A percentile compares a stretch with the other conserved stretches of the same genome.
These are phyloP conservation scores for Sarocladium oryzae DNA, from an alignment of 2,329 filamentous ascomycete species.

Conservation along the genomic window DNA sequence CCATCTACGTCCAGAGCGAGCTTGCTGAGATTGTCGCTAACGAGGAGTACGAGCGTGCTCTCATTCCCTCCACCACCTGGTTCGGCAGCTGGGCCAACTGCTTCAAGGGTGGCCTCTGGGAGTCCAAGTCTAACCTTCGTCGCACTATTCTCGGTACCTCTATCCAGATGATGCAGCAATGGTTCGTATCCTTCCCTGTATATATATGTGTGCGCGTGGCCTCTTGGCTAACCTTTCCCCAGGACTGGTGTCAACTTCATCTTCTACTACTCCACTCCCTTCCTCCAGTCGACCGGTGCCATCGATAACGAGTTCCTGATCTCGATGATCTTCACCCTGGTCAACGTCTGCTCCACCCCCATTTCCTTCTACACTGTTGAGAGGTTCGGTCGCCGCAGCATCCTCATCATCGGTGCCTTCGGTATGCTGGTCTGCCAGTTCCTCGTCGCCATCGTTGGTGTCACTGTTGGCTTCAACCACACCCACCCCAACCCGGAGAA, in stretches of 20 bases:
- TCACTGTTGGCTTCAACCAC: constrained; percentile 50
- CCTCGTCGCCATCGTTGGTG: constrained; percentile 72
- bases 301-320: constrained; percentile 77
- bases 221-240: constrained; percentile 10
- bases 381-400: constrained; percentile 69
- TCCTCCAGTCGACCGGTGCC: constrained; percentile 72
- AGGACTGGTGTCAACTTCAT: constrained; percentile 84
- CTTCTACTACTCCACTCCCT: constrained; percentile 80
- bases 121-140: constrained; percentile 61
- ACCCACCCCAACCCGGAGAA: constrained; percentile 39
- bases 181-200: constrained; percentile 27
- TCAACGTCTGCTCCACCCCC: constrained; percentile 82
- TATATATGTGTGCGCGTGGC: not conserved
- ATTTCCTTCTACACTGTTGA: constrained; percentile 85
- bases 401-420: constrained; percentile 71
- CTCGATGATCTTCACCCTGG: constrained; percentile 76
- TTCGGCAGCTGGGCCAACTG: constrained; percentile 62
- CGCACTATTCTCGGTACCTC: constrained; percentile 66
- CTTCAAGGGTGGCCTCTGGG: constrained; percentile 57
- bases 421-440: constrained; percentile 87
- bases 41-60: constrained; percentile 72
- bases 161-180: constrained; percentile 76
- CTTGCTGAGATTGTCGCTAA: constrained; percentile 84
- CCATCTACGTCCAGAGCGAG: constrained; percentile 70
- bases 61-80: constrained; percentile 60